Percentiles rank a stretch among this genome's conserved stretches.
These are phyloP conservation scores for Falciphora oryzae DNA, from an alignment of 2,329 filamentous ascomycete genomes.

Conservation along the genomic window DNA sequence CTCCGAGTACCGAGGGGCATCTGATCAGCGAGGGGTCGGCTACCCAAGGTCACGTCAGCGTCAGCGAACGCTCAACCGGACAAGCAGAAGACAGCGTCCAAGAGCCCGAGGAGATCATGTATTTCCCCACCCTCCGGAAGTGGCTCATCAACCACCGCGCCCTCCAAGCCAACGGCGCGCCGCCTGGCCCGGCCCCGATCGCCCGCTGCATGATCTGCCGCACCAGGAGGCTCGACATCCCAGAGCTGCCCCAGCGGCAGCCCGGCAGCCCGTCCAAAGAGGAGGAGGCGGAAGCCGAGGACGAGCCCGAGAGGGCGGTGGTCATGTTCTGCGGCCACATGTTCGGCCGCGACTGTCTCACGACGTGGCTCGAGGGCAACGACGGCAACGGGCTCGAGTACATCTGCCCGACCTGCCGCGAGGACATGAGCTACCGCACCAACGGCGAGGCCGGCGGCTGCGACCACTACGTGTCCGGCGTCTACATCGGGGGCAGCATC, in stretches of 20 bases:
- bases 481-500: neutral
- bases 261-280: neutral
- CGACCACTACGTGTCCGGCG: neutral
- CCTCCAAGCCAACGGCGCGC: no score
- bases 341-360: constrained; percentile 1
- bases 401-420: neutral
- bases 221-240: neutral
- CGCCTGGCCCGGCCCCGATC: neutral
- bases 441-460: neutral
- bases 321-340: constrained; percentile 6
- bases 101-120: neutral
- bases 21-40: no score
- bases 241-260: neutral
- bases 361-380: neutral
- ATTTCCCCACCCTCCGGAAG: neutral
- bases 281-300: neutral
- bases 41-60: no score
- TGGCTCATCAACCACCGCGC: neutral
- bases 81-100: neutral
- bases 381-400: neutral
- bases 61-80: neutral
- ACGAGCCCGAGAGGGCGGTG: neutral
- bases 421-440: no score
- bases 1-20: no score
- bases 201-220: neutral